A percentile compares a stretch with the other conserved stretches of the same genome.
Evolutionary conservation across 2,329 filamentous ascomycete species (phyloP).

Genomic region (Aureobasidium sp.): DNA sequence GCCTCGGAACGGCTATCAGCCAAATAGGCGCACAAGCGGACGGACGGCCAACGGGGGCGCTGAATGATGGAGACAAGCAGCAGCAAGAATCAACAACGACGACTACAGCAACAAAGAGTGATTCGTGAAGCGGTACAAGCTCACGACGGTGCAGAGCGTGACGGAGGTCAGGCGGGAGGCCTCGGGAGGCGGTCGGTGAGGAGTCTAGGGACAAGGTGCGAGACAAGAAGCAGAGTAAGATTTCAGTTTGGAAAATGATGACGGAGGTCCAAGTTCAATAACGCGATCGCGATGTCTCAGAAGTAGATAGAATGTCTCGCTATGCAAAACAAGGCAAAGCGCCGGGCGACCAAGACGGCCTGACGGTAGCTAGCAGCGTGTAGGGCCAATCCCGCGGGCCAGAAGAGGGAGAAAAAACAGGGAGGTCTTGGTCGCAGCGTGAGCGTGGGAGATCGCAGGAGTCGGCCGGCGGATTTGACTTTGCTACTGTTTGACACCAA

Average conservation of each 20-base stretch:
- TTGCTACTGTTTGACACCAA: slow-evolving; percentile 15
- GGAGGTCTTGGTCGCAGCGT: neutral
- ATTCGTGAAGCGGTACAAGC: neutral
- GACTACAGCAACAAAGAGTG: neutral
- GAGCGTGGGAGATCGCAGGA: slow-evolving; percentile 10
- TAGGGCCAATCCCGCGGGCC: slow-evolving; percentile 6
- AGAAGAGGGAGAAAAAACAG: slow-evolving; percentile 3
- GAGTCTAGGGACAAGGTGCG: slow-evolving; percentile 1
- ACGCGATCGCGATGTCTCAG: slow-evolving; percentile 15
- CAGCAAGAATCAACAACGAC: slow-evolving; percentile 1
- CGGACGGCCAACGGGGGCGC: slow-evolving; percentile 1
- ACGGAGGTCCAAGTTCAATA: slow-evolving; percentile 3
- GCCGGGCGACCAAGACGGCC: slow-evolving; percentile 5
- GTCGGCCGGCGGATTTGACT: slow-evolving; percentile 5
- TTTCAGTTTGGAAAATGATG: neutral
- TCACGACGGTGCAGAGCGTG: slow-evolving; percentile 1
- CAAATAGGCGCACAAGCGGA: slow-evolving; percentile 10
- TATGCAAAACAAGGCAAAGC: slow-evolving; percentile 12
- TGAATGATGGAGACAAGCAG: neutral
- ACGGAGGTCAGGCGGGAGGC: neutral
- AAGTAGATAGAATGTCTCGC: slow-evolving; percentile 13
- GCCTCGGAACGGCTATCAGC: neutral
- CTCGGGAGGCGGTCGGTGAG: neutral
- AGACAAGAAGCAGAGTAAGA: slow-evolving; percentile 13
- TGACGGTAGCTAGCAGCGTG: slow-evolving; percentile 2